Evolutionary conservation across 2,329 filamentous ascomycete genomes (phyloP).

Genomic region (Fonsecaea monophora): DNA sequence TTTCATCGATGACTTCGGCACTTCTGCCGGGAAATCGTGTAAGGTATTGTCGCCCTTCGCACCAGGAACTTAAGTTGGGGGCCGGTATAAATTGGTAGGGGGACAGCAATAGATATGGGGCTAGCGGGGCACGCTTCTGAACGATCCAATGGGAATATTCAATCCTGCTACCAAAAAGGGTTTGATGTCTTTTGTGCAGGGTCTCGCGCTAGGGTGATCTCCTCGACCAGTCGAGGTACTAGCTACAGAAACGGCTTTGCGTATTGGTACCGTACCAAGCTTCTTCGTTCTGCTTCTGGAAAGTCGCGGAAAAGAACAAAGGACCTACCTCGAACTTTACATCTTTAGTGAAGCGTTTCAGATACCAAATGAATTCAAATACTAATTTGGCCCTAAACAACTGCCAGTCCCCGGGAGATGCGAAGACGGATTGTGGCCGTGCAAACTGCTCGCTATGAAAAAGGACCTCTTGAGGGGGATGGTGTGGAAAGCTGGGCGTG

Average conservation of each 20-base stretch:
- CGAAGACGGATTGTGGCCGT: background rate
- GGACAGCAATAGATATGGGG: conserved; percentile 3
- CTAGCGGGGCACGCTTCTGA: conserved; percentile 21
- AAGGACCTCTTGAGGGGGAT: background rate
- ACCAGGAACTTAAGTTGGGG: background rate
- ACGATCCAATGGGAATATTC: conserved; percentile 22
- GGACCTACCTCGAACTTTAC: background rate
- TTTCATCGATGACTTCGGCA: conserved; percentile 7
- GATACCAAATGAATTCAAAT: background rate
- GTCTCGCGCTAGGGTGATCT: conserved; percentile 2
- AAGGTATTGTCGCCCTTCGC: background rate
- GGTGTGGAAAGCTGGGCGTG: background rate
- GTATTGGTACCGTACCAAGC: conserved; percentile 4
- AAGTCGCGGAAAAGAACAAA: background rate
- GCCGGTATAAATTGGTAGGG: background rate
- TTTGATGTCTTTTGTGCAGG: background rate
- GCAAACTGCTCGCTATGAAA: background rate
- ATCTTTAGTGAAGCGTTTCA: background rate
- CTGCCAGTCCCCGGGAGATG: background rate
- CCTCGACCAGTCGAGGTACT: conserved; percentile 1
- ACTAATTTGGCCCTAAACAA: background rate
- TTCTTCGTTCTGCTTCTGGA: conserved; percentile 8
- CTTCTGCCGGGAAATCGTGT: conserved; percentile 7
- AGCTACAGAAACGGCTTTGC: background rate
- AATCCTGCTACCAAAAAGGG: conserved; percentile 26